Evolutionary conservation across 2,329 filamentous ascomycete genomes (phyloP).

Genomic region (Aspergillus ochraceus): DNA sequence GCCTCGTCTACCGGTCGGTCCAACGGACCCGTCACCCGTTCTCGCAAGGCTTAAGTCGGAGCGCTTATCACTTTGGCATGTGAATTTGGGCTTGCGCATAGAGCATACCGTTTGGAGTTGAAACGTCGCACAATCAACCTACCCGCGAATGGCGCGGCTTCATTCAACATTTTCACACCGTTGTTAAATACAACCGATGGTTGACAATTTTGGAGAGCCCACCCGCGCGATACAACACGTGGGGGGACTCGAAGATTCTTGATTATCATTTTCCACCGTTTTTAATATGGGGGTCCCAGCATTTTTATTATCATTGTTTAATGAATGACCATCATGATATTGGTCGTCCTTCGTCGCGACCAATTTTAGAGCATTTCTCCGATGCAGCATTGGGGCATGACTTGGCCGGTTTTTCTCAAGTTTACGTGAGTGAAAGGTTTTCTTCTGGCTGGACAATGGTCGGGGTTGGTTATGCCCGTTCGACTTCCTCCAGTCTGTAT

Average conservation of each 20-base stretch:
- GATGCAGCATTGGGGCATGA: slow-evolving; percentile 17
- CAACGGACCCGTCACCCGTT: slow-evolving; percentile 47
- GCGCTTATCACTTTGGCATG: not conserved
- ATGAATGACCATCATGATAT: slow-evolving; percentile 30
- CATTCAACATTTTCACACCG: not conserved
- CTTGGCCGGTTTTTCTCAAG: slow-evolving; percentile 13
- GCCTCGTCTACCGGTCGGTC: slow-evolving; percentile 40
- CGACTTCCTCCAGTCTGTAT: slow-evolving; percentile 20
- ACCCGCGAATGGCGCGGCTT: not conserved
- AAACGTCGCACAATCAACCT: not conserved
- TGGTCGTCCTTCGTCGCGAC: slow-evolving; percentile 24
- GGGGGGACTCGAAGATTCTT: slow-evolving; percentile 4
- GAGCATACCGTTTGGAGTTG: not conserved
- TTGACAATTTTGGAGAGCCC: not conserved
- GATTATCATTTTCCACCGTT: not conserved
- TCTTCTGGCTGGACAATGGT: slow-evolving; percentile 11
- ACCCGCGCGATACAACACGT: not conserved
- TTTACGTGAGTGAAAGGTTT: slow-evolving; percentile 16
- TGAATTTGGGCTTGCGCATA: not conserved
- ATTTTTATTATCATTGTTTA: slow-evolving; percentile 23
- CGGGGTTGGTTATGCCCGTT: slow-evolving; percentile 1
- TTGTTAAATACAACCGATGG: not conserved
- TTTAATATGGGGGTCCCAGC: slow-evolving; percentile 4
- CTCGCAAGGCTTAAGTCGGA: slow-evolving; percentile 46
- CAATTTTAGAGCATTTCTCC: slow-evolving; percentile 23